Conservation (phyloP, 805 yeast species). For the Metschnikowia continentalis region DNA sequence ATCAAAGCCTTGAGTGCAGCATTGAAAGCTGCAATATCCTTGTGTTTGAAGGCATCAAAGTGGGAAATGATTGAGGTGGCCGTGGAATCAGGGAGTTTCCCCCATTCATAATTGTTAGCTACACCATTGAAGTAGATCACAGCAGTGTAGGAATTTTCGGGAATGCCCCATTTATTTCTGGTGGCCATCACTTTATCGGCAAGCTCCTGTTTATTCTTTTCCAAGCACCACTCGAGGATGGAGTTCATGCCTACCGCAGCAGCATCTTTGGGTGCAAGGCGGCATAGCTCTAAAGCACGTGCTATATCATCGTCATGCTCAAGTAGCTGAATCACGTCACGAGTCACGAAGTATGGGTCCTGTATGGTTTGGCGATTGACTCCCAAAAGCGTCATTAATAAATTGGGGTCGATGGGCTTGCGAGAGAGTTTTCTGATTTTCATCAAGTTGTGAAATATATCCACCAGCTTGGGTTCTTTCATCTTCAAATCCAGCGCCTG, state of each 20-base stretch:
- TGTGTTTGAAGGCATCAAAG: constrained; percentile 16
- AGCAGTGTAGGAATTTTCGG: constrained; percentile 44
- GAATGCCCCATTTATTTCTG: constrained; percentile 60
- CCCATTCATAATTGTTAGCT: constrained; percentile 32
- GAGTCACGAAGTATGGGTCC: constrained; percentile 54
- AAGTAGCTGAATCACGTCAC: constrained; percentile 51
- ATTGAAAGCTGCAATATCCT: constrained; percentile 29
- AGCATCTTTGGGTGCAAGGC: constrained; percentile 39
- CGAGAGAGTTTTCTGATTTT: constrained; percentile 21
- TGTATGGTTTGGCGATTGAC: constrained; percentile 51
- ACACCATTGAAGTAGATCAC: constrained; percentile 35
- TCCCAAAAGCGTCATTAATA: constrained; percentile 55
- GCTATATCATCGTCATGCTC: constrained; percentile 41
- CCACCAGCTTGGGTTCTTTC: constrained; percentile 18
- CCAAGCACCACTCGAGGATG: constrained; percentile 49
- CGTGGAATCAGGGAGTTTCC: constrained; percentile 20
- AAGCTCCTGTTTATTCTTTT: constrained; percentile 38
- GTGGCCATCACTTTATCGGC: constrained; percentile 50
- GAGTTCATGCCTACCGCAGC: constrained; percentile 63
- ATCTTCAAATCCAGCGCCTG: constrained; percentile 22
- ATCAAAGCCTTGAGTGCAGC: constrained; percentile 33
- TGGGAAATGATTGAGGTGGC: constrained; percentile 20
- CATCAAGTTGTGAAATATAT: constrained; percentile 28
- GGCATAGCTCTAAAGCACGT: constrained; percentile 52
- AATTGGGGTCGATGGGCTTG: constrained; percentile 37